Evolutionary conservation across 1,284 basidiomycete species (phyloP).

Genomic region (Ganoderma boninense): DNA sequence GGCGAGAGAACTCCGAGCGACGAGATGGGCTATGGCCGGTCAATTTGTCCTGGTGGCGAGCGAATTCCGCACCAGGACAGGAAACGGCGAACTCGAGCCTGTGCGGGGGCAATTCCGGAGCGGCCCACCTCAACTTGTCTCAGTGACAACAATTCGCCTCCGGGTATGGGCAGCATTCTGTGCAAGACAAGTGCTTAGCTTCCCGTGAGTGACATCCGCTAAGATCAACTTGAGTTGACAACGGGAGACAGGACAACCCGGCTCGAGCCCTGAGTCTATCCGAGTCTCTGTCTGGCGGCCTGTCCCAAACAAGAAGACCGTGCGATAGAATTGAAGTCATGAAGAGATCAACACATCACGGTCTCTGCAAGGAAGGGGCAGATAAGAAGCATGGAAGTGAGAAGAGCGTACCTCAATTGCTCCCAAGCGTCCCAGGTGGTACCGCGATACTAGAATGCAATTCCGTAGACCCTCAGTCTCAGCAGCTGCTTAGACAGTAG

Average conservation of each 20-base stretch:
- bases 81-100: background rate
- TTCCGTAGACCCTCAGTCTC: too few species aligned
- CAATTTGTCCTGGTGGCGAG: background rate
- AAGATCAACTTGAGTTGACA: too few species aligned
- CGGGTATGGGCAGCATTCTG: background rate
- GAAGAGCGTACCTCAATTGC: too few species aligned
- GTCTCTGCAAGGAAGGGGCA: background rate
- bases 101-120: background rate
- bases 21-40: background rate
- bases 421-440: too few species aligned
- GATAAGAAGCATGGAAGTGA: background rate
- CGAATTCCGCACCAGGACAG: background rate
- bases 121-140: background rate
- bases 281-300: too few species aligned
- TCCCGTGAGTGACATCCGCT: too few species aligned
- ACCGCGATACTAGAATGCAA: too few species aligned
- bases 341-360: background rate
- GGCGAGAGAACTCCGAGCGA: background rate
- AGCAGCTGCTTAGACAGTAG: too few species aligned
- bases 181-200: too few species aligned
- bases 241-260: too few species aligned
- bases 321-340: background rate
- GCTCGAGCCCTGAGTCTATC: too few species aligned
- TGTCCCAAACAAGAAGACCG: background rate
- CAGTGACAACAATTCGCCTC: background rate